Evolutionary conservation across 805 yeast genomes (phyloP).

Genomic region (Yamadazyma tumulicola): DNA sequence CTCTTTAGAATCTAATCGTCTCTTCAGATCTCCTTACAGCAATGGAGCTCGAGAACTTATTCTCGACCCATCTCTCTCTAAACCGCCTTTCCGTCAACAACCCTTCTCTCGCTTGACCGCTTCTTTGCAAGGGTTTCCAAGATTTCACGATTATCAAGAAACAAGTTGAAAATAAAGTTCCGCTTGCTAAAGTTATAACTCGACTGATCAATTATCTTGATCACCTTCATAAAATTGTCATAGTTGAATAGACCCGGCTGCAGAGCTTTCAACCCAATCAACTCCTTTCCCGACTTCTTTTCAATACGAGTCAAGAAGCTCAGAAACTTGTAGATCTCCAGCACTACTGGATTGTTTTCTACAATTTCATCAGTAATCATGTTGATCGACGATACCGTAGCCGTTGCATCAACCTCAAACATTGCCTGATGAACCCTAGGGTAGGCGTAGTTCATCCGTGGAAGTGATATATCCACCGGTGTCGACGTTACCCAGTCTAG

Average conservation of each 20-base stretch:
- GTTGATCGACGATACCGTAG: slow-evolving; percentile 4
- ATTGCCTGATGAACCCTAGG: slow-evolving; percentile 13
- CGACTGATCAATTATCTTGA: slow-evolving; percentile 51
- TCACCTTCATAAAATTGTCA: slow-evolving; percentile 49
- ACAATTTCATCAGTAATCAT: slow-evolving; percentile 7
- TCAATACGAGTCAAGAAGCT: slow-evolving; percentile 40
- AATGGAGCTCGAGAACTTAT: too few relatives aligned
- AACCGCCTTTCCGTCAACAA: too few relatives aligned
- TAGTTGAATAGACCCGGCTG: slow-evolving; percentile 53
- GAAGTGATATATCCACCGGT: slow-evolving; percentile 5
- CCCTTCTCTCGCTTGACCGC: slow-evolving; percentile 5
- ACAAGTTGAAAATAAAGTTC: slow-evolving; percentile 61
- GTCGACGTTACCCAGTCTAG: slow-evolving; percentile 55
- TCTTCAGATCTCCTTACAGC: not conserved
- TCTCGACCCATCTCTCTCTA: too few relatives aligned
- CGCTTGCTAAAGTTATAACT: slow-evolving; percentile 62
- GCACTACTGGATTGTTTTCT: slow-evolving; percentile 18
- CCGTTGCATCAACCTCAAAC: slow-evolving; percentile 3
- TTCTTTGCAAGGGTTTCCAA: slow-evolving; percentile 11
- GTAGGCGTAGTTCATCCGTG: slow-evolving; percentile 16
- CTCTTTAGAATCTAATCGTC: not conserved
- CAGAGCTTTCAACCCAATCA: slow-evolving; percentile 50
- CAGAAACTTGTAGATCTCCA: slow-evolving; percentile 50
- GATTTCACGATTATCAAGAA: slow-evolving; percentile 41
- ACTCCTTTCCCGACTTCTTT: slow-evolving; percentile 53